Percentiles rank a stretch among this genome's conserved stretches.
These are phyloP conservation scores for Paramecium tetraurelia DNA, from an alignment of 73 alveolate genomes.

Conservation along the genomic window DNA sequence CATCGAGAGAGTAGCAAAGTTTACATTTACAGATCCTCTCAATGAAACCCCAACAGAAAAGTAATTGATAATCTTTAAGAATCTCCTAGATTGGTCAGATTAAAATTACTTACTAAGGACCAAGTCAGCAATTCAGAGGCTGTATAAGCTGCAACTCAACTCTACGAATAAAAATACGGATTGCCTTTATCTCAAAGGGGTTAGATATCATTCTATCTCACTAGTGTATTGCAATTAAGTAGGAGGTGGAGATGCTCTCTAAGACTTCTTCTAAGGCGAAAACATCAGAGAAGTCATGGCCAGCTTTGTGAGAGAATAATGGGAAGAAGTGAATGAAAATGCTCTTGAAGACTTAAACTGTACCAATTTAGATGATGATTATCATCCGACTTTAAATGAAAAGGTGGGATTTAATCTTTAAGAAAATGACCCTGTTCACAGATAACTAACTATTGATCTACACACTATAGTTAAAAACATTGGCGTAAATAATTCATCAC, in stretches of 20 bases:
- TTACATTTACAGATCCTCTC: not conserved
- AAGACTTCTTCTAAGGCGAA: not conserved
- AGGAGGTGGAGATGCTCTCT: not conserved
- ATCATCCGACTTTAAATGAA: not conserved
- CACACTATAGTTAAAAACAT: not conserved
- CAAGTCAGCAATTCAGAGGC: not conserved
- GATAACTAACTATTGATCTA: not conserved
- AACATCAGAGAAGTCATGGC: constrained; percentile 12
- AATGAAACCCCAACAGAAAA: not conserved
- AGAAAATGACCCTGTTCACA: constrained; percentile 30
- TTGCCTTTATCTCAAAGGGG: not conserved
- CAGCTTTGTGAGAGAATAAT: constrained; percentile 19
- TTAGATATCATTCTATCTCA: not conserved
- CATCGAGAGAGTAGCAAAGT: not conserved
- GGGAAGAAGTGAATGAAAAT: not conserved
- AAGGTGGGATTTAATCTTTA: constrained; percentile 6
- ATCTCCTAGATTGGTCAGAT: not conserved
- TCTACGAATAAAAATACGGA: not conserved
- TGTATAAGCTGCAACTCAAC: not conserved
- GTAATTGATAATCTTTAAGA: not conserved
- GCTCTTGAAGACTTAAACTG: not conserved
- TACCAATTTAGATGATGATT: not conserved
- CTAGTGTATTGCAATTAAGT: not conserved
- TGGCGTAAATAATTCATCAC: not conserved
- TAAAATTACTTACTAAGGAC: not conserved